Evolutionary conservation across 805 yeast genomes (phyloP).

Genomic region (Saturnispora kantuleensis): DNA sequence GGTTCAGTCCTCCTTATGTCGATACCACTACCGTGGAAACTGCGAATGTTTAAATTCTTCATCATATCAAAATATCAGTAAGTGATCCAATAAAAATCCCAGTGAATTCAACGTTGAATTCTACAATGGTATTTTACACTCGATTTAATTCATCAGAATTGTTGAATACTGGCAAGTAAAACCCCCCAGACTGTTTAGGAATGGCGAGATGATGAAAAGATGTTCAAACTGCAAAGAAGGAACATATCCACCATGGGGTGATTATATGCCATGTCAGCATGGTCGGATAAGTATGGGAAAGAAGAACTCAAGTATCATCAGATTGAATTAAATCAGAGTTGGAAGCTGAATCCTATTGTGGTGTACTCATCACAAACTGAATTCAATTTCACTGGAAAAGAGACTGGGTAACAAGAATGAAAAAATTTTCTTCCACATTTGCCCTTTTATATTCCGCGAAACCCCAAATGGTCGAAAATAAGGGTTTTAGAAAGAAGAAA

Average conservation of each 20-base stretch:
- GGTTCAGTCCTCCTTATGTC: slow-evolving; percentile 47
- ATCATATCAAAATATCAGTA: slow-evolving; percentile 40
- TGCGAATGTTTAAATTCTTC: slow-evolving; percentile 83
- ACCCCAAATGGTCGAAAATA: too few relatives aligned
- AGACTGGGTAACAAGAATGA: too few relatives aligned
- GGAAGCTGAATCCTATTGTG: not conserved
- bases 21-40: slow-evolving; percentile 91
- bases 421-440: too few relatives aligned
- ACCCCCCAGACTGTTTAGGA: slow-evolving; percentile 35
- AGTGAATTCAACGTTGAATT: too few relatives aligned
- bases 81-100: not conserved
- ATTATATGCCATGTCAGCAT: slow-evolving; percentile 78
- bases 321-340: not conserved
- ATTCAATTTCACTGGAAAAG: too few relatives aligned
- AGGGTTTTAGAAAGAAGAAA: too few relatives aligned
- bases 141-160: slow-evolving; percentile 37
- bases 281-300: slow-evolving; percentile 91
- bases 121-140: too few relatives aligned
- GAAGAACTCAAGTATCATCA: slow-evolving; percentile 51
- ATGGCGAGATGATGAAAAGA: slow-evolving; percentile 26
- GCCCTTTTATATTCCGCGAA: too few relatives aligned
- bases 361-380: too few relatives aligned
- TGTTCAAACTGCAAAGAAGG: slow-evolving; percentile 22
- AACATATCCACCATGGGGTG: slow-evolving; percentile 27
- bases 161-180: slow-evolving; percentile 79